Base-by-base conservation (phyloP, 2,329 filamentous ascomycete species). In the Monilinia aucupariae region DNA sequence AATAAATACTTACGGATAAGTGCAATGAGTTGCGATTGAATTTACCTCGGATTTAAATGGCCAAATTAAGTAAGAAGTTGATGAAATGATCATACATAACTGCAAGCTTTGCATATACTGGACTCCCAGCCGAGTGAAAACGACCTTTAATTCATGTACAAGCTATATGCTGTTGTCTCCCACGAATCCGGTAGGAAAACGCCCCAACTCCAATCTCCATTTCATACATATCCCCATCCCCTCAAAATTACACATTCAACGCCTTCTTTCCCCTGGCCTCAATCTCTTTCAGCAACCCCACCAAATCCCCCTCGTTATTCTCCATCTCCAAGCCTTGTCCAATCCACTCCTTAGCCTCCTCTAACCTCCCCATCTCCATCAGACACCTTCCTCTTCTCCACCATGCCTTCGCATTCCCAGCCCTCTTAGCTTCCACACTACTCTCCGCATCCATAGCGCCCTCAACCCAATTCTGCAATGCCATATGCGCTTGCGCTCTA, bases 391-490 rank as follows among this genome's bases (percentile, higher is more conserved):
- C 94, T 66, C 90, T 81, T 66, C 94, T 82, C 88, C 91, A 97
- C 91, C 93, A 97, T 0, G 87, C 92, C 84, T 97, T 97, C 1
- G 90, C 86, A 75, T 99, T 97, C 47, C 89, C 92, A 49, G 88
- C 83, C 68, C 86, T 84, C 81, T 93, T 92, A 66, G 91, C 87
- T 80, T 96, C 92, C 50, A 96, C 88, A 74, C 90, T 94, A 37
- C 86, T 84, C 78, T 96, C 89, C 4, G 92, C 92, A 76, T 99
- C 94, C 7, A 91, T 82, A n/a, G 88, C 84, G 6, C 86, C 94
- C 78, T 94, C 91, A 0, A 90, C 82, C 92, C 93, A 97, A 69
- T 82, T 82, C 76, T 87, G 84, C 75, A 88, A 78, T 22, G 86
- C 87, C 88, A 97, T 96, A 76, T 93, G 83, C 65, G 91, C 91